Evolutionary conservation across 768 basidiomycete genomes (phyloP).

Genomic region (Neoboletus subvelutipes): DNA sequence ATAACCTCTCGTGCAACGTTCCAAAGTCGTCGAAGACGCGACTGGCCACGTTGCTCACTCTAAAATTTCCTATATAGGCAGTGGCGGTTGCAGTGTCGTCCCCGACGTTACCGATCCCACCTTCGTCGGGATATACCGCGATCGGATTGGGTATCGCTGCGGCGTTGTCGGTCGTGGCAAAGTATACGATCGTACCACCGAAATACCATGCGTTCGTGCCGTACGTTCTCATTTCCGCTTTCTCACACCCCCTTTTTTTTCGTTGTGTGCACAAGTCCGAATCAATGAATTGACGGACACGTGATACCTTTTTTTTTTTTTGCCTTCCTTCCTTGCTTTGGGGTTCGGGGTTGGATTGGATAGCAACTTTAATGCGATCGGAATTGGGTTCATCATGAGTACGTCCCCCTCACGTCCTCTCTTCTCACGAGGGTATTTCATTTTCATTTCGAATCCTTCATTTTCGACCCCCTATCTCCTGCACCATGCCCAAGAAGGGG

Average conservation of each 20-base stretch:
- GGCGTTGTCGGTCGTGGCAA: conserved; percentile 44
- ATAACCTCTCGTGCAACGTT: no score
- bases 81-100: conserved; percentile 24
- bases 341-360: no score
- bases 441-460: no score
- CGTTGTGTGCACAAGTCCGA: no score
- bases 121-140: conserved; percentile 56
- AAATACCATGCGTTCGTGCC: conserved; percentile 25
- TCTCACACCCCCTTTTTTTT: no score
- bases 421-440: no score
- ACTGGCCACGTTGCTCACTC: background rate
- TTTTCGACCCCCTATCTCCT: background rate
- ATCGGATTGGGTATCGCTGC: conserved; percentile 51
- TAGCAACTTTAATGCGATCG: conserved; percentile 29
- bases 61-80: conserved; percentile 3
- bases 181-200: no score
- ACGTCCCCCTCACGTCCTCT: background rate
- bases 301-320: background rate
- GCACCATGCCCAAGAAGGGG: no score
- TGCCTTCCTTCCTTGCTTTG: no score
- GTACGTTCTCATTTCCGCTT: conserved; percentile 6
- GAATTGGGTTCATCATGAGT: conserved; percentile 11
- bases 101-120: conserved; percentile 40
- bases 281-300: background rate
- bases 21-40: background rate